Conservation (phyloP, 2,329 filamentous ascomycete genomes). For the Venturia carpophila region DNA sequence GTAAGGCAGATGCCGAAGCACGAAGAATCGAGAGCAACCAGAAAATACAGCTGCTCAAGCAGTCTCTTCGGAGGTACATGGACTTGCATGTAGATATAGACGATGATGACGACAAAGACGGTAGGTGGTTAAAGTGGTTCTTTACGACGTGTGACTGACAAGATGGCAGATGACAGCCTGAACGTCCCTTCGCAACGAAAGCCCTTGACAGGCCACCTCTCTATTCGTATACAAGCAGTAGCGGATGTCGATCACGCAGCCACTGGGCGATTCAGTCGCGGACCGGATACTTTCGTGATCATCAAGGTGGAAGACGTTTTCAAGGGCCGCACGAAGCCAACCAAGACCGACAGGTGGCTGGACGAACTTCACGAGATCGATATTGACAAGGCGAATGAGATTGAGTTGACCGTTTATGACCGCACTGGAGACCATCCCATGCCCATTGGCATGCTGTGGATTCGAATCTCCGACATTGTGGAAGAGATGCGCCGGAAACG, state of each 20-base stretch:
- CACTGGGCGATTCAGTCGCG: slow-evolving; percentile 71
- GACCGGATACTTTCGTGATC: slow-evolving; percentile 89
- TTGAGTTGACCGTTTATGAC: slow-evolving; percentile 96
- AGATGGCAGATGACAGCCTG: slow-evolving; percentile 75
- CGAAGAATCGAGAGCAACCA: slow-evolving; percentile 91
- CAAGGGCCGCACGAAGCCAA: slow-evolving; percentile 77
- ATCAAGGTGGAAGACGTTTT: slow-evolving; percentile 95
- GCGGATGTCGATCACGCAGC: slow-evolving; percentile 92
- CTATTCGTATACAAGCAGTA: slow-evolving; percentile 78
- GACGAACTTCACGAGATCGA: slow-evolving; percentile 86
- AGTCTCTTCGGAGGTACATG: slow-evolving; percentile 93
- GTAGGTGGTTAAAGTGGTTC: slow-evolving; percentile 41
- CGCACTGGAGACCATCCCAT: slow-evolving; percentile 78
- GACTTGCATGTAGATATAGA: slow-evolving; percentile 95
- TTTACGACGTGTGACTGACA: slow-evolving; percentile 18
- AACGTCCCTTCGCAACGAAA: slow-evolving; percentile 93
- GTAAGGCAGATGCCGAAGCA: slow-evolving; percentile 83
- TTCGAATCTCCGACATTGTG: slow-evolving; percentile 91
- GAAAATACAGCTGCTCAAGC: slow-evolving; percentile 92
- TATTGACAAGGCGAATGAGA: slow-evolving; percentile 97
- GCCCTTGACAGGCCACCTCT: slow-evolving; percentile 84
- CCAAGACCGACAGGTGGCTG: slow-evolving; percentile 82
- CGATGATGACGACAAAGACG: slow-evolving; percentile 65
- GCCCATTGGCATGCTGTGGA: slow-evolving; percentile 92
- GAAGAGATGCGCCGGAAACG: slow-evolving; percentile 97